Percentiles rank a stretch among this genome's conserved stretches.
Conservation (phyloP, 495 filamentous ascomycete species). For the Penicillium canariense region DNA sequence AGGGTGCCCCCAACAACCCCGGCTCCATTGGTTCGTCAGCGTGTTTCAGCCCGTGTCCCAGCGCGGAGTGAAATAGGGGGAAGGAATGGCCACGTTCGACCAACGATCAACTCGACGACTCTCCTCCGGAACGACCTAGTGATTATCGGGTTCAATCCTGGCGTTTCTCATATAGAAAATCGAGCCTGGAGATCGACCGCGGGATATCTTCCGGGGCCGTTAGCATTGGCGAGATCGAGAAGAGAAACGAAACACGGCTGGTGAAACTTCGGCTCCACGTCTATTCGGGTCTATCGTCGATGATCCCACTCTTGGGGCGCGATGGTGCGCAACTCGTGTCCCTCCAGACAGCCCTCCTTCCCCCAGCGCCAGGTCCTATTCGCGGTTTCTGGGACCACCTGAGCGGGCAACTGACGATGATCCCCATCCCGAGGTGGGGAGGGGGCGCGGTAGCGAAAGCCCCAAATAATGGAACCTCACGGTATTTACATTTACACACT, state of each 20-base stretch:
- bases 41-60: constrained; percentile 7
- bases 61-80: neutral
- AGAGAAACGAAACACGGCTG: constrained; percentile 8
- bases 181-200: constrained; percentile 22
- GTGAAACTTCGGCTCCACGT: constrained; percentile 9
- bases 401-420: constrained; percentile 12
- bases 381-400: neutral
- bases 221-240: constrained; percentile 23
- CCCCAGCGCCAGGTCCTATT: neutral
- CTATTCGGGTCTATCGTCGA: neutral
- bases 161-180: constrained; percentile 9
- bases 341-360: neutral
- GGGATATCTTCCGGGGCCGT: constrained; percentile 16
- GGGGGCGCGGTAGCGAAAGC: neutral
- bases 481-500: constrained; percentile 14
- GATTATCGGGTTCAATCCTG: neutral
- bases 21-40: constrained; percentile 7
- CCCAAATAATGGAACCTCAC: constrained; percentile 12
- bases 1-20: constrained; percentile 7
- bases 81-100: neutral
- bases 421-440: constrained; percentile 7
- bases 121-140: neutral
- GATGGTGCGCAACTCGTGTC: neutral
- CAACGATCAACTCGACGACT: neutral
- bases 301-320: neutral